Percentiles rank a stretch among this genome's conserved stretches.
Conservation (phyloP, 139 green algal species). For the Micractinium conductrix region DNA sequence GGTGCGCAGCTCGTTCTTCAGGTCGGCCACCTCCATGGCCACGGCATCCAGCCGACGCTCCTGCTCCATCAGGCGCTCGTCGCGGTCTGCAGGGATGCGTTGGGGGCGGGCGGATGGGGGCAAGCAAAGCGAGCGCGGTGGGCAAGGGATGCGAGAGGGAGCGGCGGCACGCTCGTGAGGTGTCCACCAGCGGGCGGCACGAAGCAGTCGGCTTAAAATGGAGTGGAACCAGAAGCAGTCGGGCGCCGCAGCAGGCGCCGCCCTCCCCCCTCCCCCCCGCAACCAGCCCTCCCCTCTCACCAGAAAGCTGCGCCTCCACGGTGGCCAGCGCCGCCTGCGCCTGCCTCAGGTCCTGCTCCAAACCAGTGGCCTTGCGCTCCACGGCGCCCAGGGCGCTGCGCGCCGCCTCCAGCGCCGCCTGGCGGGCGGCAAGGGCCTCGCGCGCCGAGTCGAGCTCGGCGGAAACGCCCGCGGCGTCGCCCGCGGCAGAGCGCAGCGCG, state of each 20-base stretch:
- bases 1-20: slow-evolving; percentile 13
- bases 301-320: slow-evolving; percentile 13
- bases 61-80: slow-evolving; percentile 21
- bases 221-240: too few species aligned
- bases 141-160: neutral
- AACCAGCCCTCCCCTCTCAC: neutral
- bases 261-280: neutral
- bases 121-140: neutral
- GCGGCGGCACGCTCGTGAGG: neutral
- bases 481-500: neutral
- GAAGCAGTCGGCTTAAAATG: too few species aligned
- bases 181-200: too few species aligned
- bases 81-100: neutral
- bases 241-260: neutral
- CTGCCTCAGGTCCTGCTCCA: slow-evolving; percentile 18
- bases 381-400: slow-evolving; percentile 20
- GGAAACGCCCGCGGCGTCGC: neutral
- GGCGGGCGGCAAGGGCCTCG: neutral
- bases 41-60: neutral
- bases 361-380: neutral
- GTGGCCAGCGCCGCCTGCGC: neutral
- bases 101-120: neutral
- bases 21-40: neutral
- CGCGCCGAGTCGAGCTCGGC: neutral
- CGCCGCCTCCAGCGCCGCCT: slow-evolving; percentile 9